Base-by-base conservation (phyloP, 805 yeast genomes). In the Lipomyces spencermartinsiae region DNA sequence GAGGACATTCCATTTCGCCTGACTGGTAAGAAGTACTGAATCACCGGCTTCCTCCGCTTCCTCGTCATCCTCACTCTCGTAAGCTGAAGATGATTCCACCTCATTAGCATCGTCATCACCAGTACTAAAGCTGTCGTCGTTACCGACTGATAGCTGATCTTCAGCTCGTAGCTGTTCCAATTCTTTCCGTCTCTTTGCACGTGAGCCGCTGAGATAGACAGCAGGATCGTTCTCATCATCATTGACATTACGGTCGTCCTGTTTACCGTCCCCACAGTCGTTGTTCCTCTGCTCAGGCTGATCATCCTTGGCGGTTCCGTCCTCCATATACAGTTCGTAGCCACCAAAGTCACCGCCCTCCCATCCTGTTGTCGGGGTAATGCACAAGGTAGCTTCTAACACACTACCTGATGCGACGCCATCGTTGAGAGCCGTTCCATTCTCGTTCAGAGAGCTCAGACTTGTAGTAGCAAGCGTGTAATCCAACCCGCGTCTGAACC, bases 401-500 rank as follows among this genome's bases (percentile, higher is more conserved):
- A 86, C 12, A 25, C 34, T 76, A 1, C 86, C 85, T 55, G 82
- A 82, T 34, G 79, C 79, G 12, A 82, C 79, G 19, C 66, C 68
- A 1, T 68, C 74, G 33, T 73, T 81, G 65, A 74, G 73, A 73
- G 68, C 83, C 4, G 70, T 64, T 12, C 62, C 58, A 25, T 53
- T 58, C 33, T 72, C 74, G 53, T 63, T 58, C 22, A 66, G 64
- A 62, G 29, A 81, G 80, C 61, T 80, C 62, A 51, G 53, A 14
- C 66, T 58, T 1, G 86, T 80, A 0, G 98, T 91, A 0, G 99
- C 99, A 58, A 95, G 80, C 2, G 94, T 93, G 78, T 91, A 95
- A 78, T 95, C 99, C 35, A 86, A 88, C 2, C 98, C 99, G 0
- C 97, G 99, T 74, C 99, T 86, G 80, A 95, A 95, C 71, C 98